Evolutionary conservation across 768 basidiomycete species (phyloP), one percentile per base, ranked within the genome.

Genomic region (Amanita pseudoporphyria): DNA sequence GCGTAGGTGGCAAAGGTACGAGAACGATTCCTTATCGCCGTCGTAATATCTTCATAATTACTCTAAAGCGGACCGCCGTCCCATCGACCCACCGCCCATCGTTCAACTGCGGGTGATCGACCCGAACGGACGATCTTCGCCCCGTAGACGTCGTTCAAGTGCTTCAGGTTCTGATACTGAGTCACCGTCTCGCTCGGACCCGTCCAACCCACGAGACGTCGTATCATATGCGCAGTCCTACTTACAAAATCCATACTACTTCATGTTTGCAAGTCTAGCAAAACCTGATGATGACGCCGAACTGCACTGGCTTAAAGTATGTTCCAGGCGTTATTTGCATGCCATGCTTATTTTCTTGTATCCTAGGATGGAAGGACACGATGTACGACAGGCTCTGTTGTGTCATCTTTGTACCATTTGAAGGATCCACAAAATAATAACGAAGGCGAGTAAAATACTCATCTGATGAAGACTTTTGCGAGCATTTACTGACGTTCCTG

Each of bases 61-160:
- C 51, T 49, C 51, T 45, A 68, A 40, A 87, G 92, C 90, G 49
- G 94, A 95, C 74, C 78, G 93, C n/a, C 76, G 93, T 32, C 93
- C 94, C 2, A 92, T 97, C 62, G 93, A 97, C 71, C 94, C 94
- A 0, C 92, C 93, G 1, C 93, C 94, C 14, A 93, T 97, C 67
- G 82, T 97, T n/a, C 91, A 95, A 64, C 80, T 97, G 6, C 82
- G 86, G 48, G 88, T 96, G 48, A 72, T 89, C 57, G 86, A 92
- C 67, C 82, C 79, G n/a, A 46, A 60, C 21, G 39, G 53, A 6
- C 50, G 45, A 16, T 52, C 56, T 19, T 30, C 49, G 14, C 56
- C 47, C 19, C 42, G 42, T 18, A 49, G 35, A 16, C 52, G 52
- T 30, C 53, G 40, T 6, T 16, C 43, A 13, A 61, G 51, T 51